phyloP scores from a whole-genome alignment of 768 basidiomycete species.

The Rhodotorula graminis region DNA sequence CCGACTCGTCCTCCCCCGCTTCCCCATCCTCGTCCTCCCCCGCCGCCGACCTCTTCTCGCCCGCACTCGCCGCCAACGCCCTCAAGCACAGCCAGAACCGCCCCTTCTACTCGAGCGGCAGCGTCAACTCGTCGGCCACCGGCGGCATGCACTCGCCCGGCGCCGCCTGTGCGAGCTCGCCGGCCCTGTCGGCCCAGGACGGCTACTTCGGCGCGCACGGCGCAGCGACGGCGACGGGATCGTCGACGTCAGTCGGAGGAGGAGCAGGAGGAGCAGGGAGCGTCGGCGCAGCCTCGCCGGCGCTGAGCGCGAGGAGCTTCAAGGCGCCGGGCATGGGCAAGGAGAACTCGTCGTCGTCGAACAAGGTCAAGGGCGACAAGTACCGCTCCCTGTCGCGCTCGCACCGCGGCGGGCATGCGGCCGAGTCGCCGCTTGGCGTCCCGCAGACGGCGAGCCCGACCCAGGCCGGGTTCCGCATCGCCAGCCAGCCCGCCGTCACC shows the following conservation, averaged over 20 bases:
- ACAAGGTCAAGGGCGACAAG: slow-evolving; percentile 10
- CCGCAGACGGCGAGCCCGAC: slow-evolving; percentile 14
- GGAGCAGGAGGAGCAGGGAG: neutral
- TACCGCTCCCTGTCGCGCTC: slow-evolving; percentile 30
- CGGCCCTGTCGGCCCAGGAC: neutral
- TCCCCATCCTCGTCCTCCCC: neutral
- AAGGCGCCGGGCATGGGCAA: slow-evolving; percentile 1
- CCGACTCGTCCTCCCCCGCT: neutral
- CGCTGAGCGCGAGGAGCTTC: neutral
- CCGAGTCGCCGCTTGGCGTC: neutral
- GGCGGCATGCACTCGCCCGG: neutral
- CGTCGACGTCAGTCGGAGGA: neutral
- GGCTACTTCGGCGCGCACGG: slow-evolving; percentile 12
- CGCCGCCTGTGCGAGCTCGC: neutral
- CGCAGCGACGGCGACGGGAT: neutral
- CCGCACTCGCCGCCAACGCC: neutral
- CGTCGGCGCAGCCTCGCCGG: neutral
- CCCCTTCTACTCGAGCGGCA: neutral
- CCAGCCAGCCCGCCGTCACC: neutral
- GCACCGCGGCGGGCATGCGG: neutral
- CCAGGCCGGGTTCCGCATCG: slow-evolving; percentile 11
- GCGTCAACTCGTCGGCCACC: neutral
- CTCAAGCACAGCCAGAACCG: neutral
- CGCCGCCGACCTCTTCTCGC: slow-evolving; percentile 21
- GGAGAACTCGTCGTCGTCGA: slow-evolving; percentile 7